Evolutionary conservation across 2,329 filamentous ascomycete genomes (phyloP).

Genomic region (Penicillium fuscoglaucum): DNA sequence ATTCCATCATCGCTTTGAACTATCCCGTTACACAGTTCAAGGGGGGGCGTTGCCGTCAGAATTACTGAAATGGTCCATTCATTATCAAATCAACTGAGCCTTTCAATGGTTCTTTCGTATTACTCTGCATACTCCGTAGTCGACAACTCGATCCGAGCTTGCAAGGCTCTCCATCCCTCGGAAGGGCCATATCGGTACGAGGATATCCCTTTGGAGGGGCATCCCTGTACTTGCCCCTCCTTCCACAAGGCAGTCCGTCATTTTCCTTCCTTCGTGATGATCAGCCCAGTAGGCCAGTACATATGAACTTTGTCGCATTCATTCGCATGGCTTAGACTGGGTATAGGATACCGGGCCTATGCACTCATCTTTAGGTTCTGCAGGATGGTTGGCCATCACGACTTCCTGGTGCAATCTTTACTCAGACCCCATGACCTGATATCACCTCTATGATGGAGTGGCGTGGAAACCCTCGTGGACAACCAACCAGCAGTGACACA

Average conservation of each 20-base stretch:
- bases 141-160: background rate
- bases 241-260: background rate
- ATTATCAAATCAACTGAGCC: constrained; percentile 4
- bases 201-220: constrained; percentile 8
- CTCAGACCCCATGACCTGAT: constrained; percentile 8
- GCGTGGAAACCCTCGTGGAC: constrained; percentile 4
- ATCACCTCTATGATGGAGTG: constrained; percentile 13
- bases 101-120: background rate
- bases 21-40: constrained; percentile 3
- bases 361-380: background rate
- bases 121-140: background rate
- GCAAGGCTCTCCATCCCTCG: background rate
- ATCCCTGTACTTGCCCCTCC: constrained; percentile 3
- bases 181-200: background rate
- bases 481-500: constrained; percentile 9
- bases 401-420: constrained; percentile 3
- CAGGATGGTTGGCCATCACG: constrained; percentile 6
- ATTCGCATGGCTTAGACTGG: background rate
- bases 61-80: background rate
- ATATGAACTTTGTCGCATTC: background rate
- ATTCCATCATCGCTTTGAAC: background rate
- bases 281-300: background rate
- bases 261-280: constrained; percentile 2
- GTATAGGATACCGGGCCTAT: background rate
- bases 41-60: background rate